Conservation (phyloP, 805 yeast species). For the Ogataea pini region DNA sequence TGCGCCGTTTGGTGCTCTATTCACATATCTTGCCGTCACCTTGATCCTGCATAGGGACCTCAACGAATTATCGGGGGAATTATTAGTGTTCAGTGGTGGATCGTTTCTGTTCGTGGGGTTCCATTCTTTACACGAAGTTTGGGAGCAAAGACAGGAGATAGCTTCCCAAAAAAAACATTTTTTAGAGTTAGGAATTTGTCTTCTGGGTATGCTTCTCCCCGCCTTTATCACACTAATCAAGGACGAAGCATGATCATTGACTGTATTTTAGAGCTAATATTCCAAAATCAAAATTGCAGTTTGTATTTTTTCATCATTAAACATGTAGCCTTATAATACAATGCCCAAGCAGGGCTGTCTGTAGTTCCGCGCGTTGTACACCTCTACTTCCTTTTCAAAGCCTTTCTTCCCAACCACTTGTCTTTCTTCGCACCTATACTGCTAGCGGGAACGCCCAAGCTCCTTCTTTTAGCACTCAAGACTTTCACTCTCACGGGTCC, state of each 20-base stretch:
- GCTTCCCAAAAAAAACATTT: constrained; percentile 8
- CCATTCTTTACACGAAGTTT: constrained; percentile 54
- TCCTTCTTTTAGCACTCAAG: constrained; percentile 22
- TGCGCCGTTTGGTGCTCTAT: constrained; percentile 63
- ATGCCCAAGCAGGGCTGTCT: constrained; percentile 5
- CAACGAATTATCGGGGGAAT: constrained; percentile 46
- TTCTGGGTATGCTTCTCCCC: constrained; percentile 35
- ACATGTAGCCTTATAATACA: constrained; percentile 3
- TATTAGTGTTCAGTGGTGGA: constrained; percentile 68
- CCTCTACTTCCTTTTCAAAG: constrained; percentile 20
- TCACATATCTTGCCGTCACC: constrained; percentile 40
- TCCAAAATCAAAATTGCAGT: background rate
- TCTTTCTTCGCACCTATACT: constrained; percentile 23
- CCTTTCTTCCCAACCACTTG: constrained; percentile 32
- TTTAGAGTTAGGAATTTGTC: constrained; percentile 20
- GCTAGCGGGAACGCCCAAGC: constrained; percentile 27
- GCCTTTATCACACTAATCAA: constrained; percentile 27
- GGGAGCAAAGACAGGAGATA: constrained; percentile 22
- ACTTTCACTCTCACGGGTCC: constrained; percentile 46
- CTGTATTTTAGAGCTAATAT: background rate
- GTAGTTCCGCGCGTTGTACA: constrained; percentile 6
- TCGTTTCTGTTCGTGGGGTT: constrained; percentile 71
- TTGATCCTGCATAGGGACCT: constrained; percentile 17
- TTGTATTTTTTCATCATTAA: constrained; percentile 2
- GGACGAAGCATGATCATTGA: constrained; percentile 17